Percentiles rank a stretch among this genome's conserved stretches.
Evolutionary conservation across 441 rosid genomes (phyloP).

Genomic region (Populus hybrid): DNA sequence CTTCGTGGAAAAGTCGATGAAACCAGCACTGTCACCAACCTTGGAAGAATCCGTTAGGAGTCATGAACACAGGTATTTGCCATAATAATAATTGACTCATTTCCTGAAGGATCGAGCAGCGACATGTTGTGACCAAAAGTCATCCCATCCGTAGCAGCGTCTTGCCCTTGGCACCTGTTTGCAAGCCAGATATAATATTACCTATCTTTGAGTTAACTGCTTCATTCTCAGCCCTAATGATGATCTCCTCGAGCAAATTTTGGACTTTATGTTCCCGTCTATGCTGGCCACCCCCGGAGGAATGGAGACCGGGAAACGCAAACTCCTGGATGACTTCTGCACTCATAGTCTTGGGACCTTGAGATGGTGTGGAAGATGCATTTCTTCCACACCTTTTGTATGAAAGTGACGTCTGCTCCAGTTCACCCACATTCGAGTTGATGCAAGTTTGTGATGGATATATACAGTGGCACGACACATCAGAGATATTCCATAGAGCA

Average conservation of each 20-base stretch:
- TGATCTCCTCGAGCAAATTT: slow-evolving; percentile 9
- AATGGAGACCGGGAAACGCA: slow-evolving; percentile 21
- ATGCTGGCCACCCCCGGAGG: slow-evolving; percentile 22
- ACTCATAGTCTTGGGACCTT: background rate
- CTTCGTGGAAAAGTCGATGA: background rate
- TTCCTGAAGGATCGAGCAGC: background rate
- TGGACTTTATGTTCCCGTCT: slow-evolving; percentile 24
- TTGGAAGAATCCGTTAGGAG: background rate
- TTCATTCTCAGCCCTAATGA: background rate
- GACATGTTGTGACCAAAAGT: background rate
- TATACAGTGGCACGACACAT: background rate
- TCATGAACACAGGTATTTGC: background rate
- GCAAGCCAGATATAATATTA: background rate
- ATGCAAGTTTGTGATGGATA: background rate
- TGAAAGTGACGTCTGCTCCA: background rate
- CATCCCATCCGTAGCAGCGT: background rate
- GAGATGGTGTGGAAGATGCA: background rate
- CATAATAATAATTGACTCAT: background rate
- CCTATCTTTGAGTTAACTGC: background rate
- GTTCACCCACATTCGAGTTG: background rate
- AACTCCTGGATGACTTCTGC: slow-evolving; percentile 22
- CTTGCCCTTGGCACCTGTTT: background rate
- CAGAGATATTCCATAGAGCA: background rate
- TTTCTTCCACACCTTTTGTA: background rate
- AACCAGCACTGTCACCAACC: background rate